A percentile compares a stretch with the other conserved stretches of the same genome.
Conservation (phyloP, 305 asterid genomes). For the Fraxinus platypoda region DNA sequence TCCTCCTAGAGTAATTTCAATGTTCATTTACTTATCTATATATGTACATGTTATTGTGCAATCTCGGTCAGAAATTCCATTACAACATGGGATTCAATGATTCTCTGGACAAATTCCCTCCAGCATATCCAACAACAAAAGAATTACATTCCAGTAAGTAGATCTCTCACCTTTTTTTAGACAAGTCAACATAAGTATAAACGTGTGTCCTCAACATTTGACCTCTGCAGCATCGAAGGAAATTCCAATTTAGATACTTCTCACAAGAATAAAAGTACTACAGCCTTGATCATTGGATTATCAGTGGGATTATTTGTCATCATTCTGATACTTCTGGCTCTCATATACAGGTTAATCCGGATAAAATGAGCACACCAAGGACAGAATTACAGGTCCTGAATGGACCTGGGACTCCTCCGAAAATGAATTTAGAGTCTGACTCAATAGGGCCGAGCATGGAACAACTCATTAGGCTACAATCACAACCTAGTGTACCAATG, state of each 20-base stretch:
- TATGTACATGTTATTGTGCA: background rate
- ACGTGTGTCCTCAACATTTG: background rate
- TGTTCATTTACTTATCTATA: background rate
- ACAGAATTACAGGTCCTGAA: background rate
- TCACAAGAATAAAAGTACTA: conserved; percentile 9
- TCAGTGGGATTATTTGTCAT: conserved; percentile 19
- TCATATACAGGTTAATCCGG: background rate
- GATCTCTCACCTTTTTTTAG: background rate
- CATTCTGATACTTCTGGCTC: background rate
- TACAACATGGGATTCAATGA: conserved; percentile 16
- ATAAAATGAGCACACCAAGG: conserved; percentile 3
- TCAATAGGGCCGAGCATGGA: background rate
- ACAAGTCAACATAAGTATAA: background rate
- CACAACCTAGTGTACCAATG: conserved; percentile 6
- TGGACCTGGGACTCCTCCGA: background rate
- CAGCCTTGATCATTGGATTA: conserved; percentile 13
- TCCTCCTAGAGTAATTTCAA: conserved; percentile 24
- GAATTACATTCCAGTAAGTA: conserved; percentile 25
- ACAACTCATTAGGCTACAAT: background rate
- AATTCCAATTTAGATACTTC: conserved; percentile 16
- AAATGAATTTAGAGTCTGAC: background rate
- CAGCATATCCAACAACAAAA: conserved; percentile 27
- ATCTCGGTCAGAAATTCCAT: background rate
- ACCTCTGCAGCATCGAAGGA: conserved; percentile 14
- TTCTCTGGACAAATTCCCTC: conserved; percentile 31